Evolutionary conservation across 208 protist species (phyloP).

Genomic region (Trichomonas vaginalis): DNA sequence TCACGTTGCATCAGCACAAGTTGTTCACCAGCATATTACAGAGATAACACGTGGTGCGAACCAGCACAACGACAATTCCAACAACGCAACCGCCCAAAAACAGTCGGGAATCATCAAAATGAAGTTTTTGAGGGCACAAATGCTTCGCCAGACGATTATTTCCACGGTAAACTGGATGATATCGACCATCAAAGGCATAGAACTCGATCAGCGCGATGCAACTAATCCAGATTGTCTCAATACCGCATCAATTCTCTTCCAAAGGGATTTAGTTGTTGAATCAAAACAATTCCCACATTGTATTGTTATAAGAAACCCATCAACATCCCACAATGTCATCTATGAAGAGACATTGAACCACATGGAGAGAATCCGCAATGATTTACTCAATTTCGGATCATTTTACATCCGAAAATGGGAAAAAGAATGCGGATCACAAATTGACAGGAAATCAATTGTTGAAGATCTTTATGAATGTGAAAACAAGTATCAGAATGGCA

Average conservation of each 20-base stretch:
- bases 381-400: background rate
- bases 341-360: background rate
- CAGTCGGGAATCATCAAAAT: background rate
- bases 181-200: background rate
- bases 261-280: background rate
- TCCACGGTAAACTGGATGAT: background rate
- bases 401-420: constrained; percentile 14
- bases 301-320: background rate
- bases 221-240: background rate
- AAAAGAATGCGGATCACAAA: background rate
- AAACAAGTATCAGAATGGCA: background rate
- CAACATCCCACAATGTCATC: background rate
- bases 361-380: background rate
- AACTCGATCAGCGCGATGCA: background rate
- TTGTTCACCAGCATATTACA: background rate
- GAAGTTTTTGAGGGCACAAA: background rate
- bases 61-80: background rate
- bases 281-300: background rate
- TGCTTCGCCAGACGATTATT: background rate
- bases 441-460: background rate
- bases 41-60: background rate
- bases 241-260: background rate
- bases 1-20: background rate
- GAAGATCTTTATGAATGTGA: constrained; percentile 15
- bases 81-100: background rate